phyloP scores from a whole-genome alignment of 1,139 yeast species.

The Zygosaccharomyces sapae region DNA sequence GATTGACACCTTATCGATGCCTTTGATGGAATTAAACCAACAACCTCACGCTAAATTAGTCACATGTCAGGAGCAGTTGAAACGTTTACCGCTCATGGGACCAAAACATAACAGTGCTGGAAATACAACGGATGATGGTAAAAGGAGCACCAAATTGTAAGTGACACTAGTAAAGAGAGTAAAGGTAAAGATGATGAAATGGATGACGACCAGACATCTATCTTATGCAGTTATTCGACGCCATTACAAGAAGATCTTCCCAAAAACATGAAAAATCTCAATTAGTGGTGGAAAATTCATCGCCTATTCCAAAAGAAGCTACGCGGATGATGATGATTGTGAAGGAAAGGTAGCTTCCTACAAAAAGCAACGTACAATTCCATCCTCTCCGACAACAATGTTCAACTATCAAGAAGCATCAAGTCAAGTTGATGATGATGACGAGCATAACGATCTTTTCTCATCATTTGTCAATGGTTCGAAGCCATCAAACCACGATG shows the following conservation, averaged over 20 bases:
- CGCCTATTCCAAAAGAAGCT: slow-evolving; percentile 17
- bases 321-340: slow-evolving; percentile 13
- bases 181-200: slow-evolving; percentile 11
- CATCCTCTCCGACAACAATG: slow-evolving; percentile 35
- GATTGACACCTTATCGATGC: slow-evolving; percentile 34
- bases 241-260: slow-evolving; percentile 12
- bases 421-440: slow-evolving; percentile 7
- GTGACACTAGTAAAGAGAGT: background rate
- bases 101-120: slow-evolving; percentile 5
- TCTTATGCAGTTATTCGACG: slow-evolving; percentile 18
- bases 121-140: background rate
- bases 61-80: slow-evolving; percentile 20
- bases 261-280: slow-evolving; percentile 1
- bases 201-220: slow-evolving; percentile 21
- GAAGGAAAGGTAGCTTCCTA: slow-evolving; percentile 13
- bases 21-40: slow-evolving; percentile 28
- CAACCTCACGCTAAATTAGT: slow-evolving; percentile 17
- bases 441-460: slow-evolving; percentile 14
- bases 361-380: slow-evolving; percentile 30
- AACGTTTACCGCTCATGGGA: slow-evolving; percentile 20
- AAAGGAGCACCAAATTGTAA: background rate
- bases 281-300: slow-evolving; percentile 11
- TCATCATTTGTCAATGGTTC: slow-evolving; percentile 39
- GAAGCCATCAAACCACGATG: slow-evolving; percentile 13
- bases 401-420: slow-evolving; percentile 25